phyloP scores from a whole-genome alignment of 495 filamentous ascomycete genomes.

The Penicillium nucicola region DNA sequence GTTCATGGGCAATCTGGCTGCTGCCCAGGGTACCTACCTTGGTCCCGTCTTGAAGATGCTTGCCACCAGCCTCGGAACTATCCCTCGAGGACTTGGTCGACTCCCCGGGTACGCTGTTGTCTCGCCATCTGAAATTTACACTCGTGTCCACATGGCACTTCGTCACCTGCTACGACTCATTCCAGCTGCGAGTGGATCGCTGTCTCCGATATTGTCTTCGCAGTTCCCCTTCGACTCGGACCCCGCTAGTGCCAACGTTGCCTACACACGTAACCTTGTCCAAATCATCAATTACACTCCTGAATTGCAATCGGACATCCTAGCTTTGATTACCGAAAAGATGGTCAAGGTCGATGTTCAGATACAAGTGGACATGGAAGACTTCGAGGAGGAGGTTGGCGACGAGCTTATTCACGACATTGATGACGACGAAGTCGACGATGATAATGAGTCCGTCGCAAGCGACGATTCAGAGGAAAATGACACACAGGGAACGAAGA shows the following conservation, averaged over 20 bases:
- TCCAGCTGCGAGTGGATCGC: conserved; percentile 68
- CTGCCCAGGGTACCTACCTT: conserved; percentile 69
- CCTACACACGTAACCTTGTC: conserved; percentile 77
- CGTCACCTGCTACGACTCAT: conserved; percentile 74
- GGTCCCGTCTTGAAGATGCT: conserved; percentile 70
- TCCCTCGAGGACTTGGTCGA: conserved; percentile 48
- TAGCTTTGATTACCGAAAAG: conserved; percentile 75
- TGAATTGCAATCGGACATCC: conserved; percentile 77
- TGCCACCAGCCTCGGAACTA: conserved; percentile 65
- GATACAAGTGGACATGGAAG: conserved; percentile 88
- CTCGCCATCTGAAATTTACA: conserved; percentile 54
- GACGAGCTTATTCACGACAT: conserved; percentile 48
- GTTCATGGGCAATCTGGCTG: conserved; percentile 76
- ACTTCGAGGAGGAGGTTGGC: conserved; percentile 69
- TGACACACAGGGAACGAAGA: conserved; percentile 50
- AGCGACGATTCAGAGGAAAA: conserved; percentile 45
- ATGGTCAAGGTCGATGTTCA: conserved; percentile 92
- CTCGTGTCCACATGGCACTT: conserved; percentile 70
- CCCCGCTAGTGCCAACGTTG: conserved; percentile 64
- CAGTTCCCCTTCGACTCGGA: conserved; percentile 77
- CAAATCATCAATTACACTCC: conserved; percentile 70
- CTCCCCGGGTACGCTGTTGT: conserved; percentile 61
- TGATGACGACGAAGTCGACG: conserved; percentile 53
- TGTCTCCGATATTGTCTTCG: conserved; percentile 59
- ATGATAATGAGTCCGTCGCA: conserved; percentile 54